Percentiles rank a stretch among this genome's conserved stretches.
Evolutionary conservation across 2,329 filamentous ascomycete genomes (phyloP).

Genomic region (Penicillium sp.): DNA sequence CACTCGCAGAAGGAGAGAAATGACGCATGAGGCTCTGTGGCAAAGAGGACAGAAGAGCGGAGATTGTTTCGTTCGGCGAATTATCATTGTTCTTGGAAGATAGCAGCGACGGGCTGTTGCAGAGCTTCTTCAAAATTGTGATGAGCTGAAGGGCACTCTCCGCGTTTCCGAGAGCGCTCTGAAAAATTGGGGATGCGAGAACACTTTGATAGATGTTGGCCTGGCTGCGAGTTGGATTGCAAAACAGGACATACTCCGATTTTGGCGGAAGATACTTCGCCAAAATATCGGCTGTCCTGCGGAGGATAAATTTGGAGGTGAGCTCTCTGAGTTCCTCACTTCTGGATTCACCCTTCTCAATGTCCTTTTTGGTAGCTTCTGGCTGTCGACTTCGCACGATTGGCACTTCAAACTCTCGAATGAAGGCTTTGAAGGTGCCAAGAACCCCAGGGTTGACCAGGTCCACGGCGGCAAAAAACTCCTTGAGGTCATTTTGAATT

Average conservation of each 20-base stretch:
- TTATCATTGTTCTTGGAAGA: constrained; percentile 47
- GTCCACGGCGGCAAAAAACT: constrained; percentile 63
- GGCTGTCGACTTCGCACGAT: constrained; percentile 61
- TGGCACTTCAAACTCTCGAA: constrained; percentile 58
- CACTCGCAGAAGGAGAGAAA: constrained; percentile 53
- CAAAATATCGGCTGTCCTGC: constrained; percentile 61
- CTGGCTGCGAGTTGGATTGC: constrained; percentile 56
- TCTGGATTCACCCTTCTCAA: constrained; percentile 58
- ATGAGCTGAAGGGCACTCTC: constrained; percentile 63
- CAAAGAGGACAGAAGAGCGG: constrained; percentile 48
- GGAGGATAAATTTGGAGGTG: constrained; percentile 60
- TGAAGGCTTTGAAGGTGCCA: constrained; percentile 57
- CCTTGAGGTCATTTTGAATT: constrained; percentile 61
- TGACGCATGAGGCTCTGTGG: constrained; percentile 50
- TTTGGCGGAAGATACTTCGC: constrained; percentile 61
- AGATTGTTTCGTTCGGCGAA: constrained; percentile 44
- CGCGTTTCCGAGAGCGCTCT: constrained; percentile 55
- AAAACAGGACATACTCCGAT: constrained; percentile 62
- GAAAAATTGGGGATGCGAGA: constrained; percentile 59
- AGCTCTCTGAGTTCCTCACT: constrained; percentile 56
- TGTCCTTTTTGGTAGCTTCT: constrained; percentile 54
- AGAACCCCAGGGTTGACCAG: constrained; percentile 63
- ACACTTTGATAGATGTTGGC: constrained; percentile 58
- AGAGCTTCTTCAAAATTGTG: constrained; percentile 66
- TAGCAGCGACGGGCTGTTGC: constrained; percentile 63